A percentile compares a stretch with the other conserved stretches of the same genome.
phyloP scores from a whole-genome alignment of 208 protist genomes.

The Leishmania aethiopica region DNA sequence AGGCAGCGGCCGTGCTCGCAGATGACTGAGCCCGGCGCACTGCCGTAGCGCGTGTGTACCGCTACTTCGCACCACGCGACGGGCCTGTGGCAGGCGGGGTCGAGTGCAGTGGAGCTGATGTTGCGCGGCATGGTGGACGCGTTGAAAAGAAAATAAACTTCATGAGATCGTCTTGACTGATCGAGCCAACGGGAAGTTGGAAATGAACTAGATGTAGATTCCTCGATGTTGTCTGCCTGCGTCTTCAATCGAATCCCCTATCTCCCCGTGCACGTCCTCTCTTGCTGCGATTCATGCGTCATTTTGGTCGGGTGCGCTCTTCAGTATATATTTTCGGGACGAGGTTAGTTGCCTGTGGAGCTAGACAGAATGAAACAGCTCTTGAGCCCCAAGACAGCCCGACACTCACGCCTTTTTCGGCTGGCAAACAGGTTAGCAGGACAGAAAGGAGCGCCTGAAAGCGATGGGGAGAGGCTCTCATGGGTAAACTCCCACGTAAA shows the following conservation, averaged over 20 bases:
- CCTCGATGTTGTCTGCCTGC: background rate
- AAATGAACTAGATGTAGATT: background rate
- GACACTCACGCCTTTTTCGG: conserved; percentile 88
- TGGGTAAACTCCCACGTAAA: conserved; percentile 89
- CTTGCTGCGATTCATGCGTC: background rate
- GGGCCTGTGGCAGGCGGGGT: background rate
- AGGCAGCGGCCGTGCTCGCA: too few relatives aligned
- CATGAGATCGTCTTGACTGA: background rate
- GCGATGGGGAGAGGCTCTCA: conserved; percentile 72
- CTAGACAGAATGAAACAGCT: conserved; percentile 71
- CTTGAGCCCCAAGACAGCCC: conserved; percentile 86
- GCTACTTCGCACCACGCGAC: background rate
- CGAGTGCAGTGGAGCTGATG: background rate
- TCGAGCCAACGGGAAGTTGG: background rate
- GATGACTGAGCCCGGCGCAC: background rate
- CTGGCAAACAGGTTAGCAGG: conserved; percentile 43
- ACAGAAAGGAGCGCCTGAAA: conserved; percentile 46
- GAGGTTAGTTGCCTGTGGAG: too few relatives aligned
- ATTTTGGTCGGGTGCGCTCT: background rate
- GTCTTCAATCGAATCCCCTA: background rate
- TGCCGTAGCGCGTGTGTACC: background rate
- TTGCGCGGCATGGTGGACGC: background rate
- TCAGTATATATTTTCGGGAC: background rate
- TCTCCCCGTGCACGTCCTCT: background rate
- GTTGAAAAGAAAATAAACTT: background rate